phyloP scores from a whole-genome alignment of 2,329 filamentous ascomycete genomes.

The Aspergillus sojae region DNA sequence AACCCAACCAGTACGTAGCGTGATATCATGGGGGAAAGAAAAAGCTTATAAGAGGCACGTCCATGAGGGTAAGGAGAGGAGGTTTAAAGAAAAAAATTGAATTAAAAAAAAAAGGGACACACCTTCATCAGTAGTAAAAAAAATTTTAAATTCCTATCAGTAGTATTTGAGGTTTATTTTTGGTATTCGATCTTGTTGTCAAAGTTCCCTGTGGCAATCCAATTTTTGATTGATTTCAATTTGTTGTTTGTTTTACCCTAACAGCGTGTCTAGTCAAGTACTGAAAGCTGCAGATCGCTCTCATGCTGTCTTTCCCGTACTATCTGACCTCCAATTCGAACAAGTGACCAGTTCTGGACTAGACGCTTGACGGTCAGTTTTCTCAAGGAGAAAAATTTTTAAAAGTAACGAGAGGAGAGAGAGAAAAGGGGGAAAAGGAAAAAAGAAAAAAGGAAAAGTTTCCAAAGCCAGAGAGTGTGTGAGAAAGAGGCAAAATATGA shows the following conservation, averaged over 20 bases:
- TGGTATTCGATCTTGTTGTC: background rate
- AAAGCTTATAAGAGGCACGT: background rate
- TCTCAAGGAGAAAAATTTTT: background rate
- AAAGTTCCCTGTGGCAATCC: background rate
- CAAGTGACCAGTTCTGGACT: background rate
- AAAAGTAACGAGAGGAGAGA: background rate
- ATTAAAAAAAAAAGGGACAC: background rate
- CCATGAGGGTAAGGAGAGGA: background rate
- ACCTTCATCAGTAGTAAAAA: constrained; percentile 1
- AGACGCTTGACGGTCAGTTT: background rate
- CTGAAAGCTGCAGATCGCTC: background rate
- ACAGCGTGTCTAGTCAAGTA: background rate
- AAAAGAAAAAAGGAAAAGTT: background rate
- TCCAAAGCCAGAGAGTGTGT: background rate
- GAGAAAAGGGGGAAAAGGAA: background rate
- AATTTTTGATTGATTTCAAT: background rate
- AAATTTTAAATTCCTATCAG: background rate
- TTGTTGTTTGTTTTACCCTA: background rate
- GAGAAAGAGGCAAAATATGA: background rate
- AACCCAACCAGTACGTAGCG: constrained; percentile 1
- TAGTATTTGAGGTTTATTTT: background rate
- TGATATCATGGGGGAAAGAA: background rate
- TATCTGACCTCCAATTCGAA: too few species aligned
- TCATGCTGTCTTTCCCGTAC: background rate
- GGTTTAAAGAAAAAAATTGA: background rate